Percentiles rank a stretch among this genome's conserved stretches.
phyloP scores from a whole-genome alignment of 257 asterid species.

The Linaria vulgaris region DNA sequence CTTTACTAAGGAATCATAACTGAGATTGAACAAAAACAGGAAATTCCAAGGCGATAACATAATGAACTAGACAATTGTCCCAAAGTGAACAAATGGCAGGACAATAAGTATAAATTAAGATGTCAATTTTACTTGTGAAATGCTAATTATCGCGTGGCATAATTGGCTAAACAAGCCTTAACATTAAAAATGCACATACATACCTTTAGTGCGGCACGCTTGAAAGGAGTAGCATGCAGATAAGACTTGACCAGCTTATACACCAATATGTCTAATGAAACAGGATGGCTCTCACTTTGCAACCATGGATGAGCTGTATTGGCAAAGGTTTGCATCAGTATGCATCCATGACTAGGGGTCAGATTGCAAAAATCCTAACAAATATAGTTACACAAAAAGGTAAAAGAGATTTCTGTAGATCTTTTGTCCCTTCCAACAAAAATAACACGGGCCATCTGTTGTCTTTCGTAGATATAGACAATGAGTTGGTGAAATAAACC shows the following conservation, averaged over 20 bases:
- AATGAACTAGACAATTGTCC: background rate
- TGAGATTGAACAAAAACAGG: too few species aligned
- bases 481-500: background rate
- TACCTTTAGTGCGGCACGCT: slow-evolving; percentile 96
- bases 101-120: too few species aligned
- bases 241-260: slow-evolving; percentile 81
- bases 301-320: slow-evolving; percentile 94
- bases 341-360: background rate
- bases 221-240: slow-evolving; percentile 86
- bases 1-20: too few species aligned
- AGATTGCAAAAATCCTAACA: background rate
- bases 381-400: background rate
- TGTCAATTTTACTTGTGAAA: too few species aligned
- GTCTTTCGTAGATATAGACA: background rate
- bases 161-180: background rate
- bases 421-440: background rate
- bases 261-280: slow-evolving; percentile 86
- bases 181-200: background rate
- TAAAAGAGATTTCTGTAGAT: background rate
- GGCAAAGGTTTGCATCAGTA: slow-evolving; percentile 22
- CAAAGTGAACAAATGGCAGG: too few species aligned
- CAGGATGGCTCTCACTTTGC: slow-evolving; percentile 76
- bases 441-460: too few species aligned
- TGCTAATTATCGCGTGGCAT: background rate
- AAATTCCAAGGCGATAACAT: too few species aligned